Percentiles rank a stretch among this genome's conserved stretches.
Evolutionary conservation across 176 grass and related monocot genomes (phyloP).

Genomic region (Secale cereale): DNA sequence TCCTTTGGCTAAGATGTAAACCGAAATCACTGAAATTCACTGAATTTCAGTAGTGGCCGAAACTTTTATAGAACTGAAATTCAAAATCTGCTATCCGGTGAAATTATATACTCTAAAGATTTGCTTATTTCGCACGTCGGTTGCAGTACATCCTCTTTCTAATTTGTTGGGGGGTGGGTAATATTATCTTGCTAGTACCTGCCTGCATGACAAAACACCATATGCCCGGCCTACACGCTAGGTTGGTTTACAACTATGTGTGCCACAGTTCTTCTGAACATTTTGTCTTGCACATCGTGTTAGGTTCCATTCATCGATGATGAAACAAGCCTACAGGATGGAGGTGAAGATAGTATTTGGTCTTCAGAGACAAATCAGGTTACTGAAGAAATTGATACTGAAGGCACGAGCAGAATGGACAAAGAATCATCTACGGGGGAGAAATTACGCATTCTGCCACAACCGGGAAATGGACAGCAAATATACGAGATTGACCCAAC

Average conservation of each 20-base stretch:
- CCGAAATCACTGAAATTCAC: no score
- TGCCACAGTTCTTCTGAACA: conserved; percentile 14
- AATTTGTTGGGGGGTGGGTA: background rate
- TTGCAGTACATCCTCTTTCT: background rate
- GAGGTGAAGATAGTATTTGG: conserved; percentile 25
- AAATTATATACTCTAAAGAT: background rate
- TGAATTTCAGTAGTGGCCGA: no score
- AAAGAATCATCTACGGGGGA: conserved; percentile 34
- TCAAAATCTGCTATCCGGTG: no score
- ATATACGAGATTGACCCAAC: conserved; percentile 83
- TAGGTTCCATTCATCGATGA: conserved; percentile 44
- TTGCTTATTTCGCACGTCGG: background rate
- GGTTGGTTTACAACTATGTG: background rate
- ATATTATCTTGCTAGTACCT: background rate
- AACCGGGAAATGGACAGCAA: conserved; percentile 63
- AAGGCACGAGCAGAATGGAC: conserved; percentile 14
- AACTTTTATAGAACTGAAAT: no score
- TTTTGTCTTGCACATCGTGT: background rate
- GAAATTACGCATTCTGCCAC: conserved; percentile 43
- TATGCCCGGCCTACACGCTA: background rate
- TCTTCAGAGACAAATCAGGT: background rate
- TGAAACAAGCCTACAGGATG: conserved; percentile 9
- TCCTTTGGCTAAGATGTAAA: no score
- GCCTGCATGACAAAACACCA: background rate
- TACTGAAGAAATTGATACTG: conserved; percentile 7